Base-by-base conservation (phyloP, 208 protist species). In the Trypanosoma congolense region DNA sequence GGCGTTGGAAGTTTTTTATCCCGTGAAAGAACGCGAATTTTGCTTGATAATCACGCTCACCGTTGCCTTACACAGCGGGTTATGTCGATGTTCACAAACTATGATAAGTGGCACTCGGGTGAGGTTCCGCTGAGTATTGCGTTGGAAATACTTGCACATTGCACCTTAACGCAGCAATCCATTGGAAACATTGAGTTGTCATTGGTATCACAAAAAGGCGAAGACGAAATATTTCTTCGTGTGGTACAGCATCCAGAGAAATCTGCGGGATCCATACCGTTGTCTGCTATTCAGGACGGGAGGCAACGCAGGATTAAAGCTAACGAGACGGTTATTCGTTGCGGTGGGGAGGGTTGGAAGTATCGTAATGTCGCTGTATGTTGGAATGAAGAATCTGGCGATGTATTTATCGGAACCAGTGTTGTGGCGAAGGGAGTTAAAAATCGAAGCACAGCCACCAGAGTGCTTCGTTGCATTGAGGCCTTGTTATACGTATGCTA, bases 91-190 rank as follows among this genome's bases (percentile, higher is more conserved):
- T 88, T 90, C 33, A 40, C 79, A n/a, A 61, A 64, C 4, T 74
- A 75, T 47, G 85, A 93, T 60, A 48, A 58, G 22, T 78, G 73
- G 56, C 62, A 64, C 51, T 77, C 68, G 26, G 85, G 81, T 0
- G 81, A 93, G 55, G 61, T 93, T 1, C 42, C 78, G 10, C 40
- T 93, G 16, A 26, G 41, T 2, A 40, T 72, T 3, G 56, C 82
- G n/a, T 59, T 65, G 3, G 62, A 68, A 14, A 21, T 87, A n/a
- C 57, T 93, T 28, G 64, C 48, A 0, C 53, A 61, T 14, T 70
- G 83, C 24, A 81, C 81, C 9, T 49, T 93, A n/a, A 67, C 69
- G 30, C 54, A 56, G 4, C 87, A 75, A 19, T 69, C 70, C 6
- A 59, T 89, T 41, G 68, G 56, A 19, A 64, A 49, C 16, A 19